Conservation (phyloP, 2,329 filamentous ascomycete species). For the Colletotrichum incanum region DNA sequence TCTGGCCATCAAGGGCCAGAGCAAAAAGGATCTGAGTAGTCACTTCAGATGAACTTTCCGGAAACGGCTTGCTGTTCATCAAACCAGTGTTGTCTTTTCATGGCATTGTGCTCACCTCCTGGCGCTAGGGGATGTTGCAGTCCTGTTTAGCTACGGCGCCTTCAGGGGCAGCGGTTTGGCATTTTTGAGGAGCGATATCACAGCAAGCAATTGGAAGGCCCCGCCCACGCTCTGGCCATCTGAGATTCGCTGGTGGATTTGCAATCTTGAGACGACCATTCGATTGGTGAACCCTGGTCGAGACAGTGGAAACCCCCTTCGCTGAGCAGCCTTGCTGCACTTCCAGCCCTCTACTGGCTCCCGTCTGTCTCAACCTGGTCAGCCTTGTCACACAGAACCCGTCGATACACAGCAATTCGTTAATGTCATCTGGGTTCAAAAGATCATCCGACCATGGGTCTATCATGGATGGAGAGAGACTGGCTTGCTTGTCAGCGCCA, state of each 20-base stretch:
- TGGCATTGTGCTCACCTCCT: constrained; percentile 16
- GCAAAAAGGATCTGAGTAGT: constrained; percentile 24
- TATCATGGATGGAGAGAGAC: constrained; percentile 26
- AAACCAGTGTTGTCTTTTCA: constrained; percentile 25
- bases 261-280: constrained; percentile 45
- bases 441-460: constrained; percentile 31
- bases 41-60: constrained; percentile 38
- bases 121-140: constrained; percentile 17
- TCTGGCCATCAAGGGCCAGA: constrained; percentile 11
- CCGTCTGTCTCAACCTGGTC: constrained; percentile 7
- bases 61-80: constrained; percentile 14
- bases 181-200: constrained; percentile 15
- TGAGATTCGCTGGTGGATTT: constrained; percentile 33
- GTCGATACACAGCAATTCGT: constrained; percentile 5
- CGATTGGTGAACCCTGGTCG: constrained; percentile 23
- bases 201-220: constrained; percentile 5
- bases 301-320: constrained; percentile 33
- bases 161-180: constrained; percentile 18
- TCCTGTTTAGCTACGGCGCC: constrained; percentile 10
- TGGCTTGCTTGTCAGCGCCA: constrained; percentile 13
- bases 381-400: constrained; percentile 27
- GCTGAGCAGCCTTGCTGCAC: constrained; percentile 30
- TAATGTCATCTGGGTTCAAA: constrained; percentile 16
- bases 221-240: constrained; percentile 19
- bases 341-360: constrained; percentile 3